Evolutionary conservation across 2,329 filamentous ascomycete genomes (phyloP).

Genomic region (Nemania abortiva): DNA sequence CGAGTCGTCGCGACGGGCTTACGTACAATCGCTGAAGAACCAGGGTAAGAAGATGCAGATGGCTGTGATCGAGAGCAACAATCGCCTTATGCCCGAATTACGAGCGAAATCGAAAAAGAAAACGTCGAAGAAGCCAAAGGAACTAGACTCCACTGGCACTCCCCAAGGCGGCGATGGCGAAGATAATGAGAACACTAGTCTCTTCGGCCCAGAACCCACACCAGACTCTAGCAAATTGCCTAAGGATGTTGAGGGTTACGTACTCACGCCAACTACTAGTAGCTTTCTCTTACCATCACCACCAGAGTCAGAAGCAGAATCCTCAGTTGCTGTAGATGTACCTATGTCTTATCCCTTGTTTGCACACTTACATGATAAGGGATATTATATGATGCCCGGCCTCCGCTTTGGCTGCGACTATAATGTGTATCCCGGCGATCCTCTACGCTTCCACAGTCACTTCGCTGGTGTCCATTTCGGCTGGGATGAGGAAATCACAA

Average conservation of each 20-base stretch:
- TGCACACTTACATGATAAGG: conserved; percentile 79
- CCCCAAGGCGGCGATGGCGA: conserved; percentile 17
- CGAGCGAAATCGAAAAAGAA: conserved; percentile 37
- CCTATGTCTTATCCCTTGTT: conserved; percentile 79
- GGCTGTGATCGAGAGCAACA: conserved; percentile 41
- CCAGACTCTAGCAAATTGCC: conserved; percentile 16
- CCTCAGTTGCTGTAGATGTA: conserved; percentile 40
- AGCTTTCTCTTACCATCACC: conserved; percentile 46
- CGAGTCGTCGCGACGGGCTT: conserved; percentile 69
- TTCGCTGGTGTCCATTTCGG: conserved; percentile 85
- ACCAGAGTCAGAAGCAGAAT: conserved; percentile 18
- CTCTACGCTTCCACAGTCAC: conserved; percentile 93
- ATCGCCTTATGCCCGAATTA: conserved; percentile 32
- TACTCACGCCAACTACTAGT: conserved; percentile 57
- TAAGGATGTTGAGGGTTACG: conserved; percentile 38
- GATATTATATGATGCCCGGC: conserved; percentile 91
- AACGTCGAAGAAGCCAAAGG: conserved; percentile 27
- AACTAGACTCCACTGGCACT: neutral
- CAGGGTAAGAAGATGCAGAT: conserved; percentile 56
- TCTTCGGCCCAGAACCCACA: conserved; percentile 41
- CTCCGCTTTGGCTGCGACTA: conserved; percentile 95
- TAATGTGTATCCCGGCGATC: conserved; percentile 94
- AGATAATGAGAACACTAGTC: conserved; percentile 28
- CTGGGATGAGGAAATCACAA: conserved; percentile 89
- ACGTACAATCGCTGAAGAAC: conserved; percentile 68